Percentiles rank a stretch among this genome's conserved stretches.
Evolutionary conservation across 495 filamentous ascomycete species (phyloP).

Genomic region (Aspergillus steynii): DNA sequence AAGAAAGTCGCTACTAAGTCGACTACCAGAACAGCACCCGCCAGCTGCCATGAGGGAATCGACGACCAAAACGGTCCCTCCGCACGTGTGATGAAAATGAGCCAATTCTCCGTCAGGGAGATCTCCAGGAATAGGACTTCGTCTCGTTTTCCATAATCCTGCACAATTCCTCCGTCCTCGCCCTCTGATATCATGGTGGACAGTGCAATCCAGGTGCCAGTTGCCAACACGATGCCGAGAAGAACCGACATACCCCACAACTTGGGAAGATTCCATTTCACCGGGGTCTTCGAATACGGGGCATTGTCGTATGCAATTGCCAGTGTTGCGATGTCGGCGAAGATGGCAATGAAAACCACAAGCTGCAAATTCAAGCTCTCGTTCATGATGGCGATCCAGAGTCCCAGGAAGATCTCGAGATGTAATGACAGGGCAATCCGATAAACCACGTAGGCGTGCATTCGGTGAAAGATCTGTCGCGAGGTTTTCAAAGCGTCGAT

Average conservation of each 20-base stretch:
- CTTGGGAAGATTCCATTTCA: constrained; percentile 93
- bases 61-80: constrained; percentile 85
- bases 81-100: constrained; percentile 93
- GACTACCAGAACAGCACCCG: constrained; percentile 73
- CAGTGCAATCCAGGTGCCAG: constrained; percentile 82
- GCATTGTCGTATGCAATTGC: constrained; percentile 94
- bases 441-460: constrained; percentile 96
- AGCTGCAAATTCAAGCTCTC: constrained; percentile 79
- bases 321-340: constrained; percentile 90
- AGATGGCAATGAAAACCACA: constrained; percentile 91
- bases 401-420: constrained; percentile 83
- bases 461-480: constrained; percentile 93
- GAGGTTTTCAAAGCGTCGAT: constrained; percentile 93
- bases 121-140: constrained; percentile 87
- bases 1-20: constrained; percentile 83
- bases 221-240: constrained; percentile 75
- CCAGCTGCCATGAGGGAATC: constrained; percentile 78
- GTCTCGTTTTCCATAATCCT: constrained; percentile 81
- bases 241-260: constrained; percentile 89
- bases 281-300: constrained; percentile 79
- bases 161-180: constrained; percentile 74
- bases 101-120: constrained; percentile 90
- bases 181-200: constrained; percentile 72
- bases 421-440: constrained; percentile 92
- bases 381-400: constrained; percentile 88